Evolutionary conservation across 2,329 filamentous ascomycete species (phyloP), one percentile per base, ranked within the genome.

Genomic region (Beauveria medogensis): DNA sequence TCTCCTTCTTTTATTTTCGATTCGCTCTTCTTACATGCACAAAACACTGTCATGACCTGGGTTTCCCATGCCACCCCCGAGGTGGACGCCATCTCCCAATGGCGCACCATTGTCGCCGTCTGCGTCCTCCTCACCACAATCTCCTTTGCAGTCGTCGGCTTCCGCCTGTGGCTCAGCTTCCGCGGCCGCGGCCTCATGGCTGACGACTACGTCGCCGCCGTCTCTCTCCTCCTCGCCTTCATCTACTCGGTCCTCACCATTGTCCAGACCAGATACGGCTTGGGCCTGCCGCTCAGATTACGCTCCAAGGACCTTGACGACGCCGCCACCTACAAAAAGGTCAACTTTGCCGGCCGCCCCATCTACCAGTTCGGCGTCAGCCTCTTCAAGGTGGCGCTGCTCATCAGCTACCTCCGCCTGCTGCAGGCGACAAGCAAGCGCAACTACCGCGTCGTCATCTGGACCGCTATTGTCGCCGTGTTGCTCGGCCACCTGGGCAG

Each of bases 301-400:
- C 75, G 81, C 1, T 80, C 81, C 0, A 65, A 71, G 16, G 68
- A 64, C 20, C 3, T 18, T 0, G 14, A 18, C 30, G 75, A 78
- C 47, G 66, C 80, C 0, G 61, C 75, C 5, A 70, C 70, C 0
- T 83, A 82, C 66, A 79, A 78, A 0, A 67, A 78, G 60, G 70
- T 80, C 66, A 83, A 83, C 67, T 83, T 76, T 64, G 78, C 77
- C 5, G 81, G 80, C 2, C 75, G 81, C 2, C 81, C 81, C 0
- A 75, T 83, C 47, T 83, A 83, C 63, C 80, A 82, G 63, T 56
- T 81, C 7, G 81, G 81, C 34, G 81, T 83, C 67, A 78, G 77
- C 62, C 80, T 81, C 60, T 83, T 83, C 74, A 83, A 83, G 66
- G 76, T 82, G 20, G 79, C 81, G 0, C 71, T 83, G 3, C 71